Evolutionary conservation across 495 filamentous ascomycete species (phyloP).

Genomic region (Hypoxylon rickii): DNA sequence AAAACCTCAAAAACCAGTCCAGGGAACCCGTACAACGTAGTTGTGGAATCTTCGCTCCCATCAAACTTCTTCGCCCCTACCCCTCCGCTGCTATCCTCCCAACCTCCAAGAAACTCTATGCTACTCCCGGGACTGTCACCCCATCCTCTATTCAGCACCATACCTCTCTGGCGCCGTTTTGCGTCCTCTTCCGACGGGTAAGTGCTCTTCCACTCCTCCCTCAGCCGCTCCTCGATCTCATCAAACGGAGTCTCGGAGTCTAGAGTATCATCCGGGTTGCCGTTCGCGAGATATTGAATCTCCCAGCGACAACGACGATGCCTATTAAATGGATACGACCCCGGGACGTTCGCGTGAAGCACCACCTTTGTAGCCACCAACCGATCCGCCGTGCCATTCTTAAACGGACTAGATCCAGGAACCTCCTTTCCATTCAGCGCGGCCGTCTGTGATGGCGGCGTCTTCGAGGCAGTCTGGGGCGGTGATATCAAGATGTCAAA

Average conservation of each 20-base stretch:
- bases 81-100: slow-evolving; percentile 71
- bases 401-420: slow-evolving; percentile 38
- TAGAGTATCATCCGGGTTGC: slow-evolving; percentile 40
- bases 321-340: slow-evolving; percentile 94
- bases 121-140: slow-evolving; percentile 91
- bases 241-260: slow-evolving; percentile 80
- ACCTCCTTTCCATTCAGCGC: slow-evolving; percentile 22
- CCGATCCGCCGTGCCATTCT: slow-evolving; percentile 53
- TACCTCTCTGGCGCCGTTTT: slow-evolving; percentile 68
- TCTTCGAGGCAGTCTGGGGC: slow-evolving; percentile 63
- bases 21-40: slow-evolving; percentile 90
- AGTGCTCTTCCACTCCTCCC: slow-evolving; percentile 70
- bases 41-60: slow-evolving; percentile 70
- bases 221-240: slow-evolving; percentile 66
- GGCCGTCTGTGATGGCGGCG: slow-evolving; percentile 61
- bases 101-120: slow-evolving; percentile 84
- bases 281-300: slow-evolving; percentile 60
- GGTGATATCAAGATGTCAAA: slow-evolving; percentile 92
- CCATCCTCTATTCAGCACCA: slow-evolving; percentile 89
- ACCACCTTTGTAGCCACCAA: slow-evolving; percentile 87
- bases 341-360: slow-evolving; percentile 90
- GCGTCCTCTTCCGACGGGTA: slow-evolving; percentile 66
- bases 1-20: slow-evolving; percentile 94
- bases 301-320: slow-evolving; percentile 90
- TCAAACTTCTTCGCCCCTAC: slow-evolving; percentile 50